Percentiles rank a stretch among this genome's conserved stretches.
Conservation (phyloP, 768 basidiomycete genomes). For the Phylloporus sp. region DNA sequence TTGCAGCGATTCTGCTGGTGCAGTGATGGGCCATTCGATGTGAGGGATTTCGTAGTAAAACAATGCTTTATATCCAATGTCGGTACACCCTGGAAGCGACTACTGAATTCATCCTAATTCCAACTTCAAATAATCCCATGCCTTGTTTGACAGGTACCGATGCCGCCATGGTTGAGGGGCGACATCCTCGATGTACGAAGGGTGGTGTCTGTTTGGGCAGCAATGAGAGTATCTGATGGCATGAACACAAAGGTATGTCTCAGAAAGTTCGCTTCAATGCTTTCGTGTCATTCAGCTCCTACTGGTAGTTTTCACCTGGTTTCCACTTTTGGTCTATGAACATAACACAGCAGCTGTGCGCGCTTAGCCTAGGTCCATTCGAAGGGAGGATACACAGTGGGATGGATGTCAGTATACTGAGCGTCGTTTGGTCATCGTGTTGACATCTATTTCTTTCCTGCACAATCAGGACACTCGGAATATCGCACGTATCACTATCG, state of each 20-base stretch:
- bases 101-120: slow-evolving; percentile 1
- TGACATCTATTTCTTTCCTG: slow-evolving; percentile 4
- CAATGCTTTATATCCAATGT: slow-evolving; percentile 86
- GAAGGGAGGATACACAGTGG: slow-evolving; percentile 84
- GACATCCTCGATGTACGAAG: slow-evolving; percentile 73
- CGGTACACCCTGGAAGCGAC: slow-evolving; percentile 20
- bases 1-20: slow-evolving; percentile 74
- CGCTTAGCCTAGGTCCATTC: slow-evolving; percentile 70
- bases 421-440: not conserved
- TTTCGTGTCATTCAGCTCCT: not conserved
- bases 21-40: slow-evolving; percentile 77
- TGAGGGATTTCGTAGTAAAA: slow-evolving; percentile 83
- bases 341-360: slow-evolving; percentile 68
- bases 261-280: not conserved
- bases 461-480: slow-evolving; percentile 77
- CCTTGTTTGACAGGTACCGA: slow-evolving; percentile 41
- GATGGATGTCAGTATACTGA: slow-evolving; percentile 66
- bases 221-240: slow-evolving; percentile 4
- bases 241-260: slow-evolving; percentile 16
- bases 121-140: slow-evolving; percentile 9
- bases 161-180: slow-evolving; percentile 70
- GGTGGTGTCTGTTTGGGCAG: slow-evolving; percentile 45
- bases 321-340: slow-evolving; percentile 42
- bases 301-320: slow-evolving; percentile 14
- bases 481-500: slow-evolving; percentile 72